Evolutionary conservation across 2,329 filamentous ascomycete genomes (phyloP).

Genomic region (Aspergillus sp.): DNA sequence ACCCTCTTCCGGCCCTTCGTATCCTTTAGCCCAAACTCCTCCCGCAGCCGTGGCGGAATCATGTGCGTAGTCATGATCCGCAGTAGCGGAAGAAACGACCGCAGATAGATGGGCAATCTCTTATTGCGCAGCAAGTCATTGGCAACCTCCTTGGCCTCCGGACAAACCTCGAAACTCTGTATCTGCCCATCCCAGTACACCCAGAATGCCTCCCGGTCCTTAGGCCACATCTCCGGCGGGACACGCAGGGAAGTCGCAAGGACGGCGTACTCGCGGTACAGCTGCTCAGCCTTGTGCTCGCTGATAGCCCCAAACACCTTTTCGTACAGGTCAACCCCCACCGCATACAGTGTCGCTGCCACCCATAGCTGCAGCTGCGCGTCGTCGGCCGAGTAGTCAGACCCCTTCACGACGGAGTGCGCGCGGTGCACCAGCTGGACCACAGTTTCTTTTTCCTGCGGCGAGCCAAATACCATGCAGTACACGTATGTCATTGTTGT

Average conservation of each 20-base stretch:
- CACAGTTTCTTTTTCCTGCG: slow-evolving; percentile 31
- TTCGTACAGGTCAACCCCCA: slow-evolving; percentile 35
- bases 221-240: slow-evolving; percentile 36
- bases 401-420: slow-evolving; percentile 31
- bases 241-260: slow-evolving; percentile 28
- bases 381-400: slow-evolving; percentile 36
- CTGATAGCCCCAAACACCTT: slow-evolving; percentile 32
- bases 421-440: slow-evolving; percentile 36
- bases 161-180: slow-evolving; percentile 29
- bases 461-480: slow-evolving; percentile 36
- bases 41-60: slow-evolving; percentile 25
- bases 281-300: slow-evolving; percentile 20
- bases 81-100: slow-evolving; percentile 22
- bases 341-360: slow-evolving; percentile 39
- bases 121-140: slow-evolving; percentile 28
- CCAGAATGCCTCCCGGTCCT: slow-evolving; percentile 34
- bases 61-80: slow-evolving; percentile 27
- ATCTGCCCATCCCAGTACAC: slow-evolving; percentile 39
- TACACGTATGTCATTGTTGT: slow-evolving; percentile 43
- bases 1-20: slow-evolving; percentile 15
- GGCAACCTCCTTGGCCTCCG: slow-evolving; percentile 26
- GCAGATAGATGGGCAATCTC: slow-evolving; percentile 23
- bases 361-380: slow-evolving; percentile 41
- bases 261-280: slow-evolving; percentile 27
- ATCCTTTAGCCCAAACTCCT: slow-evolving; percentile 25